Evolutionary conservation across 306 rosid species (phyloP), one percentile per base, ranked within the genome.

Genomic region (Adenanthera pavonina): DNA sequence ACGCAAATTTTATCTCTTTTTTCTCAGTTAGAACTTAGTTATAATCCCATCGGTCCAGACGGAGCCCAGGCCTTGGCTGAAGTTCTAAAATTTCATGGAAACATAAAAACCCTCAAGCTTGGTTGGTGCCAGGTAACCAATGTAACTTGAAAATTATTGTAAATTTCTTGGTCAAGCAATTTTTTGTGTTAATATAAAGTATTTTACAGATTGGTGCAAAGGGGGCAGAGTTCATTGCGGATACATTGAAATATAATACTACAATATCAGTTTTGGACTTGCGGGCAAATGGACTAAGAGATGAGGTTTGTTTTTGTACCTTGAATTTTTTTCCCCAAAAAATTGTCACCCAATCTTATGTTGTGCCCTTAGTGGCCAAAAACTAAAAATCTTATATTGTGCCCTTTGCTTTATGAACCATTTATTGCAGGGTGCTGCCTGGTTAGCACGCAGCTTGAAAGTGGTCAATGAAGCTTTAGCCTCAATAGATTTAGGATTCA

Each of bases 71-170:
- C 90, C 77, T 85, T 95, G 80, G 90, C 96, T 38, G 99, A 95
- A 88, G 89, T 95, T 83, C 88, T 95, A 41, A 95, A 95, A 82
- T 95, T 95, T 81, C 92, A 92, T 69, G 99, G 99, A 79, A 95
- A 87, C 69, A 33, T 95, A 75, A 89, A 87, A 80, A 90, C 85
- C 81, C 99, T 95, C 33, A 95, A 92, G 90, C 98, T 95, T 84
- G 99, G 99, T 54, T 95, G 99, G 99, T 95, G 99, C 88, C 95
- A 95, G 99, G 99, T 95, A 86, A 88, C 73, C 33, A 71, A 62
- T 82, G 43, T 35, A 77, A 72, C 85, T 12, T 57, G 69, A 20
- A 34, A 30, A 14, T 41, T 80, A 56, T 69, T 80, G 69, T 53
- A 43, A 67, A 80, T 79, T 62, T 41, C 47, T 46, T 80, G 41